Evolutionary conservation across 2,329 filamentous ascomycete genomes (phyloP), one percentile per base, ranked within the genome.

Genomic region (Fusarium fracticaudum): DNA sequence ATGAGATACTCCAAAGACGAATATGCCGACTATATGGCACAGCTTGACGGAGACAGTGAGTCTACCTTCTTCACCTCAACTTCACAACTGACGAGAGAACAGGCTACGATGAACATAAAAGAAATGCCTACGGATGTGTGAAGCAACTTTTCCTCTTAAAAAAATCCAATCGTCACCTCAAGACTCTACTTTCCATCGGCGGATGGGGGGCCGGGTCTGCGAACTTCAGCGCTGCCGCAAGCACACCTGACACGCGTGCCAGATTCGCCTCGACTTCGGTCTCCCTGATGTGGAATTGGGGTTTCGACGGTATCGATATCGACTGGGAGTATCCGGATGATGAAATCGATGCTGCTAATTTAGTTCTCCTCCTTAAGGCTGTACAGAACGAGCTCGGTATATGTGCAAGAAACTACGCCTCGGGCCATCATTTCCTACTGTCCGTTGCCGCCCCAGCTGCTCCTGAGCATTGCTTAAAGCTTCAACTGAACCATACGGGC

Each of bases 1-100:
- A 15, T 20, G 37, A 89, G 88, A 15, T 89, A 87, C 78, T 85
- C 94, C 13, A 91, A 89, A 3, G 93, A 96, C 77, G 83, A 85
- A 4, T 95, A 89, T 81, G 88, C 93, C 31, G 94, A 96, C 77
- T 73, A 87, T 7, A 88, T 96, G 75, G 94, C 93, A 78, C 93
- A 94, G 81, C 95, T 72, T 47, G 54, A 68, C 29, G 45, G 53
- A 48, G 94, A 97, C 81, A 92, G 86, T 87, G 79, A 78, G 67
- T 58, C 44, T 13, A 31, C 22, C 24, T 31, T 41, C 37, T 12
- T 15, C n/a, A 14, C 37, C 31, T 24, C 33, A 12, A 37, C 24
- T 37, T 40, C 20, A 62, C 24, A 13, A 33, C 38, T 41, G 14
- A 69, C 29, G 38, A 33, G 35, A 22, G 50, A 50, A 47, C 40